A percentile compares a stretch with the other conserved stretches of the same genome.
Evolutionary conservation across 2,329 filamentous ascomycete genomes (phyloP).

Genomic region (Diaporthe citrichinensis): DNA sequence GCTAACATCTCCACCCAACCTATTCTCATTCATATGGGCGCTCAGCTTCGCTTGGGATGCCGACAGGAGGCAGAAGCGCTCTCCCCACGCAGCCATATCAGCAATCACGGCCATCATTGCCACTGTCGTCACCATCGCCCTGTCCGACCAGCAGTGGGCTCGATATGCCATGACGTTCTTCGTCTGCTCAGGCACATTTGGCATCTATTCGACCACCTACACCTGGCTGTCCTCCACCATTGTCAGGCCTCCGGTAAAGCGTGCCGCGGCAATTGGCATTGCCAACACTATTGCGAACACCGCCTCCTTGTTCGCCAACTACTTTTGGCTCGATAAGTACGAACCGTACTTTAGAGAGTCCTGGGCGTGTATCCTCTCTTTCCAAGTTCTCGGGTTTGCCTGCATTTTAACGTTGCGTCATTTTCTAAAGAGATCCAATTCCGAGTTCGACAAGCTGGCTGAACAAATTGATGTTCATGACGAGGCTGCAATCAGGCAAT

Average conservation of each 20-base stretch:
- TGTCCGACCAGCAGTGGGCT: neutral
- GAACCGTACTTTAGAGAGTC: constrained; percentile 19
- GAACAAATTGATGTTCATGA: neutral
- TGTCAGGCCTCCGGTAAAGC: constrained; percentile 22
- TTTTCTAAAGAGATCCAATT: neutral
- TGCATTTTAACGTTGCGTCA: neutral
- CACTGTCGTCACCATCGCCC: constrained; percentile 3
- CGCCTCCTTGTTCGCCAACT: constrained; percentile 23
- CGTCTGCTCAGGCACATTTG: constrained; percentile 14
- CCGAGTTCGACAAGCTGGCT: neutral
- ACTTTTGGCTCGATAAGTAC: constrained; percentile 26
- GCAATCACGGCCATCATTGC: neutral
- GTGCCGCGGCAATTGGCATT: constrained; percentile 15
- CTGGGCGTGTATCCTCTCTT: neutral
- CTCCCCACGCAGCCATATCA: constrained; percentile 2
- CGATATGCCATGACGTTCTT: constrained; percentile 3
- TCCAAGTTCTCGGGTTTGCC: neutral
- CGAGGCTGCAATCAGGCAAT: neutral
- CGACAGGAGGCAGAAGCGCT: constrained; percentile 19
- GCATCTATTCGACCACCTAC: constrained; percentile 20
- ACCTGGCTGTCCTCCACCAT: constrained; percentile 27
- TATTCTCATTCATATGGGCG: constrained; percentile 46
- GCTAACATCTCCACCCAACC: constrained; percentile 62
- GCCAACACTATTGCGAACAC: constrained; percentile 18
- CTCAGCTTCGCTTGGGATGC: constrained; percentile 17